Percentiles rank a stretch among this genome's conserved stretches.
phyloP scores from a whole-genome alignment of 2,329 filamentous ascomycete genomes.

The Keithomyces neogunnii region DNA sequence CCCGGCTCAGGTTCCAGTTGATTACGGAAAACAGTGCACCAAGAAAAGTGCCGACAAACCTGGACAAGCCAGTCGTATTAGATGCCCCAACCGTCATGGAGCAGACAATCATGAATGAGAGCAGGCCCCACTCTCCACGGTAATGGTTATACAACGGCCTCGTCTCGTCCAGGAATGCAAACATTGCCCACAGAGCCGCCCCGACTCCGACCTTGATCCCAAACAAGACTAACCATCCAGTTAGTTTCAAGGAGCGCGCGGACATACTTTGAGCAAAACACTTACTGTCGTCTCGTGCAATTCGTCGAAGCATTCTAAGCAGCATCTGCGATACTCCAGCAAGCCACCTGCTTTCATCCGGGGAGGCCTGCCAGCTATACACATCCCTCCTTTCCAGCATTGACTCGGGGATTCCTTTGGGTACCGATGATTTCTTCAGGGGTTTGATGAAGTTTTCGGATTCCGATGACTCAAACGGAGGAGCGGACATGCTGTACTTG shows the following conservation, averaged over 20 bases:
- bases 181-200: conserved; percentile 73
- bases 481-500: conserved; percentile 8
- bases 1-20: conserved; percentile 66
- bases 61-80: conserved; percentile 77
- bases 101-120: conserved; percentile 93
- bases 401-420: conserved; percentile 39
- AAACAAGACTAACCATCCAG: conserved; percentile 43
- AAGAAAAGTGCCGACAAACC: conserved; percentile 73
- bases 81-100: conserved; percentile 90
- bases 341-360: conserved; percentile 30
- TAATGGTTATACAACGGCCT: conserved; percentile 71
- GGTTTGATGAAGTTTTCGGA: conserved; percentile 25
- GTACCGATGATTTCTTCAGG: conserved; percentile 39
- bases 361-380: conserved; percentile 39
- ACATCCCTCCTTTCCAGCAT: conserved; percentile 38
- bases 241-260: conserved; percentile 5
- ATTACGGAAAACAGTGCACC: conserved; percentile 65
- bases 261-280: background rate
- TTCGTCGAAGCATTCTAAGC: conserved; percentile 31
- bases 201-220: conserved; percentile 85
- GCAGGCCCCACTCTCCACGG: conserved; percentile 88
- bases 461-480: conserved; percentile 21
- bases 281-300: conserved; percentile 41
- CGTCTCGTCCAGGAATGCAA: conserved; percentile 68
- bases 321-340: conserved; percentile 31